Base-by-base conservation (phyloP, 2,329 filamentous ascomycete species). In the Sporothrix dimorphospora region DNA sequence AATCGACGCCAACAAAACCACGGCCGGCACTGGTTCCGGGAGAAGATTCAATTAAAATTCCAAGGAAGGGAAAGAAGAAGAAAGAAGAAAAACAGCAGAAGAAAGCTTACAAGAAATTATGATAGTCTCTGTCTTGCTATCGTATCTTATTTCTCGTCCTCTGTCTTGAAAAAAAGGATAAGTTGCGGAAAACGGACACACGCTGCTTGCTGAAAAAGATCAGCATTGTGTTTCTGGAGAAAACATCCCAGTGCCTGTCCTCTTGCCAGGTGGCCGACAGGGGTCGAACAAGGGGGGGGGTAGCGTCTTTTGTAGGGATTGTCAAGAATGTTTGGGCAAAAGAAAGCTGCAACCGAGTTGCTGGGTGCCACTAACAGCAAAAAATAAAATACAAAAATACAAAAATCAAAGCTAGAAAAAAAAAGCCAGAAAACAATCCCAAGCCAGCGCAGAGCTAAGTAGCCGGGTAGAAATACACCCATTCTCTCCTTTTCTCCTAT, bases 181-280 rank as follows among this genome's bases (percentile, higher is more conserved):
- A 24, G n/a, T 14, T 34, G 34, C 59, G 38, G 38, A 63, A 30
- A 63, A 63, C 38, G 59, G 38, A 45, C n/a, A 21, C 7, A 4
- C 11, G 11, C 38, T 63, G 34, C 30, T n/a, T n/a, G 16, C 34
- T 61, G 14, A 42, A 30, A 61, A 38, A 63, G 59, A 63, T 63
- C 38, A 24, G 59, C 59, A 27, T n/a, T 63, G 11, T 14, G 1
- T 45, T 42, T 63, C 38, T 42, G 59, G 38, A 63, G 38, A 63
- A 27, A 24, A 42, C 38, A 63, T 45, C 45, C 38, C 59, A 63
- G 38, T n/a, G n/a, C 30, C 30, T 21, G 57, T 12, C 57, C 57
- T 24, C 42, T 19, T 42, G 59, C 59, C 59, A 63, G 59, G 38
- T 63, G 59, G 59, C 59, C n/a, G 38, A 45, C 59, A 63, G 59